phyloP scores from a whole-genome alignment of 2,329 filamentous ascomycete species.

The Torrubiellomyces zombiae region DNA sequence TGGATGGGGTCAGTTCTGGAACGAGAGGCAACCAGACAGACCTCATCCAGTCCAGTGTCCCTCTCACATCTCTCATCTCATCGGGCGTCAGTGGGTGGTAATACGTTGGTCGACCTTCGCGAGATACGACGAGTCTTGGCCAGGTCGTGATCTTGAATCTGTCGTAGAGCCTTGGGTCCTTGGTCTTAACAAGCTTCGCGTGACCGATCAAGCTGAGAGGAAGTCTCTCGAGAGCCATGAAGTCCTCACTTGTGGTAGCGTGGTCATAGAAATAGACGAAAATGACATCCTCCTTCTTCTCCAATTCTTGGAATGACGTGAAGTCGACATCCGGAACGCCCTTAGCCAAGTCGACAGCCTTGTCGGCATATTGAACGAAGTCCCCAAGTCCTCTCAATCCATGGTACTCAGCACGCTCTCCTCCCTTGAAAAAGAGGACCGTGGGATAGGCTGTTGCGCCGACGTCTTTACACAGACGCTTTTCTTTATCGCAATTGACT shows the following conservation, averaged over 20 bases:
- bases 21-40: slow-evolving; percentile 93
- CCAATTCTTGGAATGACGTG: slow-evolving; percentile 59
- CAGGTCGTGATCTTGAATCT: slow-evolving; percentile 93
- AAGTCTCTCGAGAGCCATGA: slow-evolving; percentile 70
- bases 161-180: slow-evolving; percentile 56
- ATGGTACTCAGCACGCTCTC: slow-evolving; percentile 82
- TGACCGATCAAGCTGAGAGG: slow-evolving; percentile 80
- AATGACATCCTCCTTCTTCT: slow-evolving; percentile 86
- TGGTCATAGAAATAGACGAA: slow-evolving; percentile 98
- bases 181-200: slow-evolving; percentile 83
- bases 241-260: slow-evolving; percentile 84
- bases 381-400: slow-evolving; percentile 86
- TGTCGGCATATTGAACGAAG: slow-evolving; percentile 71
- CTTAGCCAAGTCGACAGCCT: slow-evolving; percentile 59
- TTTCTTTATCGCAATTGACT: slow-evolving; percentile 83
- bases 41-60: slow-evolving; percentile 80
- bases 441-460: slow-evolving; percentile 69
- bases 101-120: slow-evolving; percentile 79
- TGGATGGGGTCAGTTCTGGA: slow-evolving; percentile 78
- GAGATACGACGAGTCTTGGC: slow-evolving; percentile 80
- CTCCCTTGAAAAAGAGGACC: slow-evolving; percentile 80
- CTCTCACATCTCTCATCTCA: slow-evolving; percentile 78
- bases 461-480: slow-evolving; percentile 82
- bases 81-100: slow-evolving; percentile 74
- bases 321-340: slow-evolving; percentile 72